phyloP scores from a whole-genome alignment of 2,329 filamentous ascomycete genomes.

The Pezicula carpinea region DNA sequence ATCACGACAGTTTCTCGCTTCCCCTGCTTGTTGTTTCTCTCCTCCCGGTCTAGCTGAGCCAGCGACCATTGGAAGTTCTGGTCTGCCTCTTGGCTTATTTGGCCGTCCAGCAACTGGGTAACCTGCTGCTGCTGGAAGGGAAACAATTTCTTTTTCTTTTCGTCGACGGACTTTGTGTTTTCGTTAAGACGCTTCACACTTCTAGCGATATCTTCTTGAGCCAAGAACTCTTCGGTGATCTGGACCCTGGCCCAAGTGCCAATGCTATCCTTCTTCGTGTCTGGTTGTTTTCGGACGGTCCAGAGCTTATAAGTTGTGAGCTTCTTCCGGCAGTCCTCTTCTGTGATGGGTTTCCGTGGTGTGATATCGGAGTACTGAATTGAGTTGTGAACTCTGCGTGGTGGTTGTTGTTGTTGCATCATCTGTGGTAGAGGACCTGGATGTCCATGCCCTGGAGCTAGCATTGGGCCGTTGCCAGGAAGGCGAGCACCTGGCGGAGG shows the following conservation, averaged over 20 bases:
- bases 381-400: conserved; percentile 13
- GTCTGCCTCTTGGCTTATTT: conserved; percentile 18
- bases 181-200: conserved; percentile 23
- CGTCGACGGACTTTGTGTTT: conserved; percentile 15
- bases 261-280: conserved; percentile 15
- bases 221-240: conserved; percentile 18
- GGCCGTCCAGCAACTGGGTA: conserved; percentile 21
- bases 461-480: background rate
- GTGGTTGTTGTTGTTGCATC: background rate
- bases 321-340: conserved; percentile 19
- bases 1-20: conserved; percentile 22
- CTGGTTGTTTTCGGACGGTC: conserved; percentile 20
- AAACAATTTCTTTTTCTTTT: conserved; percentile 23
- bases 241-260: conserved; percentile 23
- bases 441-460: background rate
- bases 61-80: conserved; percentile 24
- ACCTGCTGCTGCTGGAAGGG: conserved; percentile 24
- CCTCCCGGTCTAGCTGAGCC: conserved; percentile 20
- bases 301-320: conserved; percentile 21
- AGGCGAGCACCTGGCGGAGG: background rate
- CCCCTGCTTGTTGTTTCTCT: conserved; percentile 5
- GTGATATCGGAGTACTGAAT: conserved; percentile 19
- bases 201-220: conserved; percentile 23
- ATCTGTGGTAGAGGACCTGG: conserved; percentile 1
- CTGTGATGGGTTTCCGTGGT: conserved; percentile 13